Percentiles rank a stretch among this genome's conserved stretches.
phyloP scores from a whole-genome alignment of 768 basidiomycete species.

The Serendipita indica region DNA sequence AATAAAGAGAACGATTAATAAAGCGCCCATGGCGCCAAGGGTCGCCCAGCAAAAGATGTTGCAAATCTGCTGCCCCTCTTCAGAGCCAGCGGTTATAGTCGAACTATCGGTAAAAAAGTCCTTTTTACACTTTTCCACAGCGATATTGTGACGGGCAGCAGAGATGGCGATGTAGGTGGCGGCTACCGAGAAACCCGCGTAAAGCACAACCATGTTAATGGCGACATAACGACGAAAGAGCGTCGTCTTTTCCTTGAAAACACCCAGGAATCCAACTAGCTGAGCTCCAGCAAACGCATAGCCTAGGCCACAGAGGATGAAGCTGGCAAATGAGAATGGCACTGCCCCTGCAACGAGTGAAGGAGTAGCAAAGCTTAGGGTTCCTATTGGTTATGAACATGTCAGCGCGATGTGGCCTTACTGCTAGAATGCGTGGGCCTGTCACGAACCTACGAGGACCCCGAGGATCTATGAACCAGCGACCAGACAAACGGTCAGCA shows the following conservation, averaged over 20 bases:
- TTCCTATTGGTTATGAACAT: too few relatives aligned
- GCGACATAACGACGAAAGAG: constrained; percentile 55
- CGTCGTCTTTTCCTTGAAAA: constrained; percentile 59
- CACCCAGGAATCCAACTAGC: constrained; percentile 72
- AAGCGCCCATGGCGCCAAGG: constrained; percentile 76
- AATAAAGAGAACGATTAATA: constrained; percentile 70
- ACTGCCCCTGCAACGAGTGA: constrained; percentile 68
- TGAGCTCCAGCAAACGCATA: constrained; percentile 67
- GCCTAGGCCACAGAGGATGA: constrained; percentile 59
- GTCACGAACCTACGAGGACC: constrained; percentile 49
- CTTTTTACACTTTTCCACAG: constrained; percentile 48
- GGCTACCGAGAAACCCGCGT: constrained; percentile 57
- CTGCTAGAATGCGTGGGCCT: too few relatives aligned
- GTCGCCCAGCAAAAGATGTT: constrained; percentile 86
- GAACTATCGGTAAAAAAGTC: constrained; percentile 14
- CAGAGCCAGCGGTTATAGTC: constrained; percentile 8
- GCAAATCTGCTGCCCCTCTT: constrained; percentile 62
- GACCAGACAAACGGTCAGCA: neutral
- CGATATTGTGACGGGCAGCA: constrained; percentile 56
- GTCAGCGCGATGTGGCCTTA: too few relatives aligned
- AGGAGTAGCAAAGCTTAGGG: constrained; percentile 62
- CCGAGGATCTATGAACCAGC: constrained; percentile 25
- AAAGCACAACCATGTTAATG: constrained; percentile 39
- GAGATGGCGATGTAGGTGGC: constrained; percentile 74
- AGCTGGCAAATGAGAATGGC: constrained; percentile 50